phyloP scores from a whole-genome alignment of 225 moss, liverwort and hornwort genomes.

The Pseudoscleropodium purum region DNA sequence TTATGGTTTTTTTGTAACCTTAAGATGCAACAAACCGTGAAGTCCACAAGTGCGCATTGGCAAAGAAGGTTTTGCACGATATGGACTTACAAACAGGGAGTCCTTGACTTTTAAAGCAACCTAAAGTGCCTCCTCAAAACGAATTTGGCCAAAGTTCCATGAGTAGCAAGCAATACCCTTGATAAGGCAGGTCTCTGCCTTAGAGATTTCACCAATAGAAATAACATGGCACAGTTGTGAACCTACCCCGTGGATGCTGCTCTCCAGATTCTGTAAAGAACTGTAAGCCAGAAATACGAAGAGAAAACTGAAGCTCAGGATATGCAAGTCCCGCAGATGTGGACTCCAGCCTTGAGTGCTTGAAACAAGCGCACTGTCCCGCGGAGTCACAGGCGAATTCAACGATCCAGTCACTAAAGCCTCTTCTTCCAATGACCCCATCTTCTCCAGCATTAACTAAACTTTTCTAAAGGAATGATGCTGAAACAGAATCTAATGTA shows the following conservation, averaged over 20 bases:
- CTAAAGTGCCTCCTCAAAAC: neutral
- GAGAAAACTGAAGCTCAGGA: constrained; percentile 74
- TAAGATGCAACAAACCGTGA: neutral
- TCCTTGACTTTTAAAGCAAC: neutral
- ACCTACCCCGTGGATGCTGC: constrained; percentile 69
- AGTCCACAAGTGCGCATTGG: neutral
- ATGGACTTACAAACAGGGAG: neutral
- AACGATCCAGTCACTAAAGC: constrained; percentile 22
- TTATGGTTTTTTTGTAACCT: neutral
- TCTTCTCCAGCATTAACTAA: neutral
- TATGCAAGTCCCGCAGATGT: constrained; percentile 60
- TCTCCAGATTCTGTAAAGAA: constrained; percentile 91
- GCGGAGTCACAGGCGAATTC: neutral
- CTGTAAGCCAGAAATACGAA: constrained; percentile 81
- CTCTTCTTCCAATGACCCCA: constrained; percentile 29
- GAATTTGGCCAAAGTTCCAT: neutral
- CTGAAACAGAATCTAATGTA: neutral
- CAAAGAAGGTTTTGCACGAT: neutral
- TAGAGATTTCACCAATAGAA: neutral
- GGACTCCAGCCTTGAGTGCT: constrained; percentile 44
- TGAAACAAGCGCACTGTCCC: constrained; percentile 24
- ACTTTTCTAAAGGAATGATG: neutral
- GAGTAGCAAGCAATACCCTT: neutral
- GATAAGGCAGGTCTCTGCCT: neutral
- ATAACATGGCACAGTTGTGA: neutral